phyloP scores from a whole-genome alignment of 2,329 filamentous ascomycete species.

The Penicillium sp. region DNA sequence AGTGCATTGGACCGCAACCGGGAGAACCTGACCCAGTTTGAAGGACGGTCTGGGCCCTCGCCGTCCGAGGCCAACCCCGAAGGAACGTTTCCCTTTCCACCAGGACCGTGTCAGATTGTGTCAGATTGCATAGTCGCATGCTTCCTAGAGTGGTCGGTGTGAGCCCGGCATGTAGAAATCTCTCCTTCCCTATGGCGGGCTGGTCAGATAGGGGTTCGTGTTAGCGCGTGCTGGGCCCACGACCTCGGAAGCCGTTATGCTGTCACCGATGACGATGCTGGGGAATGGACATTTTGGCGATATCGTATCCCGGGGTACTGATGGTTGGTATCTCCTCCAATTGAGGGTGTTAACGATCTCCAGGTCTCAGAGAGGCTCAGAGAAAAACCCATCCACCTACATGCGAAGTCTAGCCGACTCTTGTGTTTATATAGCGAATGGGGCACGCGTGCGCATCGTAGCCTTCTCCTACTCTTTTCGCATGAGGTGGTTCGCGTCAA shows the following conservation, averaged over 20 bases:
- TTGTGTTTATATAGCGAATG: slow-evolving; percentile 19
- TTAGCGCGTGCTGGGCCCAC: neutral
- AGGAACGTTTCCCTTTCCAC: neutral
- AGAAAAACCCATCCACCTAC: neutral
- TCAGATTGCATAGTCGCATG: slow-evolving; percentile 9
- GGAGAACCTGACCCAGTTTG: slow-evolving; percentile 3
- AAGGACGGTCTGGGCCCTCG: slow-evolving; percentile 20
- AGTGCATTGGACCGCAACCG: slow-evolving; percentile 7
- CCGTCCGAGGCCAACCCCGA: slow-evolving; percentile 10
- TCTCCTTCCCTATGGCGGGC: neutral
- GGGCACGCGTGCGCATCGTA: slow-evolving; percentile 5
- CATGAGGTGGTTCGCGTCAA: slow-evolving; percentile 12
- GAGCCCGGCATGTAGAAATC: neutral
- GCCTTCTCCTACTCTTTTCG: slow-evolving; percentile 6
- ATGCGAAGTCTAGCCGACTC: slow-evolving; percentile 2
- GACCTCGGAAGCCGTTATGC: slow-evolving; percentile 12
- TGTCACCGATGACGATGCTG: slow-evolving; percentile 24
- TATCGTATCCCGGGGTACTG: neutral
- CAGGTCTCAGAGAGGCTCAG: neutral
- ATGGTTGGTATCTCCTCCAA: neutral
- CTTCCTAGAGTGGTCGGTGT: neutral
- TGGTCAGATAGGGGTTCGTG: neutral
- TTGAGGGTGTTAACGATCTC: neutral
- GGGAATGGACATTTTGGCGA: neutral
- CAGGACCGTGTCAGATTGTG: slow-evolving; percentile 6